phyloP scores from a whole-genome alignment of 2,329 filamentous ascomycete genomes.

The Cladosporium sp. region DNA sequence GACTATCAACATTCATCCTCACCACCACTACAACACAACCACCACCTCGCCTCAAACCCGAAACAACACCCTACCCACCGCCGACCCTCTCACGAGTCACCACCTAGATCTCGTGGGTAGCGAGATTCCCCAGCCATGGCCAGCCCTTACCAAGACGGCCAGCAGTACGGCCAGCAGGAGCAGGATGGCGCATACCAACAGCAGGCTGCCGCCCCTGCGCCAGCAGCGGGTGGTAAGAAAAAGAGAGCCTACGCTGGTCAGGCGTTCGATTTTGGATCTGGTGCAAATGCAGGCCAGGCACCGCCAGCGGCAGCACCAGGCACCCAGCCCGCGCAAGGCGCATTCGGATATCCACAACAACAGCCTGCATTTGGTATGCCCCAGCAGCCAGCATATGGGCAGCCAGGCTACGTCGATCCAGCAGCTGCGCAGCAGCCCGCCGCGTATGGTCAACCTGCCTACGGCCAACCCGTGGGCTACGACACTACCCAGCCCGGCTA shows the following conservation, averaged over 20 bases:
- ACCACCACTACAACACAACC: background rate
- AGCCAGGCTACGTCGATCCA: slow-evolving; percentile 16
- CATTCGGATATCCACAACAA: slow-evolving; percentile 40
- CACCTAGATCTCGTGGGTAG: background rate
- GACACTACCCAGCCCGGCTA: slow-evolving; percentile 66
- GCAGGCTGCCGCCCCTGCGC: slow-evolving; percentile 19
- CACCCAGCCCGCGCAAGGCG: slow-evolving; percentile 32
- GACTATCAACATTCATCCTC: too few relatives aligned
- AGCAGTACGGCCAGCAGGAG: slow-evolving; percentile 10
- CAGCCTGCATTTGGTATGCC: slow-evolving; percentile 31
- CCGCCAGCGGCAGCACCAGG: slow-evolving; percentile 26
- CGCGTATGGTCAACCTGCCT: slow-evolving; percentile 22
- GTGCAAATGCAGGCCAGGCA: slow-evolving; percentile 62
- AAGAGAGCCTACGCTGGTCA: slow-evolving; percentile 92
- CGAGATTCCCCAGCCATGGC: slow-evolving; percentile 6
- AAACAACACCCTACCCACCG: background rate
- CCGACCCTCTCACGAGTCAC: background rate
- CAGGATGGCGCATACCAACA: slow-evolving; percentile 22
- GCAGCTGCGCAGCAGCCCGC: slow-evolving; percentile 6
- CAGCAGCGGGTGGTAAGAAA: slow-evolving; percentile 57
- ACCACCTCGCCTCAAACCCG: background rate
- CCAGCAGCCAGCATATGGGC: slow-evolving; percentile 27
- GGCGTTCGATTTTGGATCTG: slow-evolving; percentile 86
- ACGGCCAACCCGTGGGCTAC: slow-evolving; percentile 50
- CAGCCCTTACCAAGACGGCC: slow-evolving; percentile 13